These are phyloP conservation scores for Stipa capillata DNA, from an alignment of 176 grass and related monocot species.

Conservation along the genomic window DNA sequence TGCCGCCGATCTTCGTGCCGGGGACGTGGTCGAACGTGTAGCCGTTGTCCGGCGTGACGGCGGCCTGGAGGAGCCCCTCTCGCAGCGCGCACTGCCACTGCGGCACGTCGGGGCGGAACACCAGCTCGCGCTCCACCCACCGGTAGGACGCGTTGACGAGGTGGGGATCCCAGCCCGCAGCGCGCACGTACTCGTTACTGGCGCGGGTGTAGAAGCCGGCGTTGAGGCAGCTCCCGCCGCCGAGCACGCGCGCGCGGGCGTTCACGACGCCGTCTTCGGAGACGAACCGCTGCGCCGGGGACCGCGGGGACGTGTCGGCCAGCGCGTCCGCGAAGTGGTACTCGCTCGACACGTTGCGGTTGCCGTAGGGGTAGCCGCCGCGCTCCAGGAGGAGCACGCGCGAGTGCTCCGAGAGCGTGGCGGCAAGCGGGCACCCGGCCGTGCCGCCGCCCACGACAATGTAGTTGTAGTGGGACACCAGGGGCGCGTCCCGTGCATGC, in stretches of 20 bases:
- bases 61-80: constrained; percentile 49
- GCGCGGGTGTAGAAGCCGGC: constrained; percentile 86
- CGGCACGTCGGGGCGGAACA: constrained; percentile 43
- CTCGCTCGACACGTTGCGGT: constrained; percentile 56
- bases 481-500: constrained; percentile 49
- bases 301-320: constrained; percentile 41
- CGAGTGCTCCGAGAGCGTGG: constrained; percentile 52
- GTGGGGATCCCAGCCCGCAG: constrained; percentile 34
- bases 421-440: constrained; percentile 64
- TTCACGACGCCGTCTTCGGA: constrained; percentile 78
- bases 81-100: constrained; percentile 55
- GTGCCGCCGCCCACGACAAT: constrained; percentile 82
- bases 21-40: constrained; percentile 59
- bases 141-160: constrained; percentile 65
- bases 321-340: constrained; percentile 58
- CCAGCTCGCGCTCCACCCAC: constrained; percentile 66
- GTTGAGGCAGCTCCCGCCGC: constrained; percentile 84
- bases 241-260: constrained; percentile 70
- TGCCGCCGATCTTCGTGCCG: no score
- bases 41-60: constrained; percentile 44
- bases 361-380: constrained; percentile 61
- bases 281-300: constrained; percentile 67
- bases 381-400: constrained; percentile 73
- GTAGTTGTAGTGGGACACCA: constrained; percentile 67
- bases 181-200: constrained; percentile 37